These are phyloP conservation scores for Carex myosuroides DNA, from an alignment of 176 grass and related monocot genomes.

Conservation along the genomic window DNA sequence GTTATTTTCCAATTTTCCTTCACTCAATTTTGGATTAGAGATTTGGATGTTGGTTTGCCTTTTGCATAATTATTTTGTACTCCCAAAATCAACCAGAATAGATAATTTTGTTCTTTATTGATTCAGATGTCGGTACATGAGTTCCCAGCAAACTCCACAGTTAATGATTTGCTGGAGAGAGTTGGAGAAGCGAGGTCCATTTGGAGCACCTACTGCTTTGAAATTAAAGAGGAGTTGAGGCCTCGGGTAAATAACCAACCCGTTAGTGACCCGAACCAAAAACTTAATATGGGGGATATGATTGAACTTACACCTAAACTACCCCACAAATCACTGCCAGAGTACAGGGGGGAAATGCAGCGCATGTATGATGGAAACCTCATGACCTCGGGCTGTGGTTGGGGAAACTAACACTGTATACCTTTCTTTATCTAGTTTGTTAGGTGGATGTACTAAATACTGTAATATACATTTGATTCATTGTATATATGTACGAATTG, in stretches of 20 bases:
- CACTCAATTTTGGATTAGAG: neutral
- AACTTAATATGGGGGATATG: conserved; percentile 85
- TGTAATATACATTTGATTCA: conserved; percentile 21
- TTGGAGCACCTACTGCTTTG: conserved; percentile 56
- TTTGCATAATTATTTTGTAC: neutral
- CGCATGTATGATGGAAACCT: conserved; percentile 87
- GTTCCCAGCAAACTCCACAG: conserved; percentile 54
- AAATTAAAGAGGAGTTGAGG: conserved; percentile 71
- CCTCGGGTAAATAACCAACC: conserved; percentile 66
- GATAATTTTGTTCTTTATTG: conserved; percentile 24
- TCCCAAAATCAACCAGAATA: neutral
- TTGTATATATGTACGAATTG: conserved; percentile 60
- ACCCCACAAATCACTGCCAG: conserved; percentile 56
- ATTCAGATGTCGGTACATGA: conserved; percentile 90
- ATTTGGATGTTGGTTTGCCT: neutral
- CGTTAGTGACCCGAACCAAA: conserved; percentile 30
- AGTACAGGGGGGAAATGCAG: conserved; percentile 87
- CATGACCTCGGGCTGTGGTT: conserved; percentile 37
- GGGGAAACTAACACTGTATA: conserved; percentile 20
- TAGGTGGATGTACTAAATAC: conserved; percentile 37
- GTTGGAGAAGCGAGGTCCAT: conserved; percentile 42
- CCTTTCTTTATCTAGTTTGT: conserved; percentile 14
- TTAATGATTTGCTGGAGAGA: conserved; percentile 59
- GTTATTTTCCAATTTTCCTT: neutral
- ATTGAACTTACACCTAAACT: conserved; percentile 68